Conservation (phyloP, 2,329 filamentous ascomycete species). For the Magnaporthiopsis poae region DNA sequence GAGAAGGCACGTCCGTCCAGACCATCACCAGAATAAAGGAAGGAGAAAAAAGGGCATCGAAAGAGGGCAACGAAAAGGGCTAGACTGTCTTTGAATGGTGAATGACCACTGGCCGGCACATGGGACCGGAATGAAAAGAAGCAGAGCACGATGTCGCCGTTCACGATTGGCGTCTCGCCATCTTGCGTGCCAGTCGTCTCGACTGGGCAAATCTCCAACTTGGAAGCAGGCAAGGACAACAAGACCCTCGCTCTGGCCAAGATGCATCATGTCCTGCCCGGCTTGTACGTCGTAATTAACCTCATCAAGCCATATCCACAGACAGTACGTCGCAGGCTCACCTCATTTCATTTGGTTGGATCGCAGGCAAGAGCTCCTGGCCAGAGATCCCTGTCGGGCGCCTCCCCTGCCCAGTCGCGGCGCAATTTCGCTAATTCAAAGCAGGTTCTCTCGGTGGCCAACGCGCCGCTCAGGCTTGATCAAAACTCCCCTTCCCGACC, state of each 20-base stretch:
- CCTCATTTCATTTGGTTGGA: conserved; percentile 1
- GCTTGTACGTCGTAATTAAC: background rate
- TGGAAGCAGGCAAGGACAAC: background rate
- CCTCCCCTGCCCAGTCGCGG: background rate
- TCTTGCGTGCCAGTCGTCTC: background rate
- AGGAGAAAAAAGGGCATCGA: background rate
- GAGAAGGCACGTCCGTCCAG: too few species aligned
- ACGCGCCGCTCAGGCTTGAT: background rate
- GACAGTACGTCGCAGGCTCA: background rate
- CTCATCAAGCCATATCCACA: background rate
- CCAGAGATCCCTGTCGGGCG: background rate
- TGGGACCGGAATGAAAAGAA: background rate
- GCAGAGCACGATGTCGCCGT: background rate
- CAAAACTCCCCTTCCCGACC: background rate
- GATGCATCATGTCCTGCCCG: too few species aligned
- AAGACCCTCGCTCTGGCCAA: too few species aligned
- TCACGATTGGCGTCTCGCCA: background rate
- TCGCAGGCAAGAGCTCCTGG: background rate
- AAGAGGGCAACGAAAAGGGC: background rate
- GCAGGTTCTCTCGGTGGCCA: background rate
- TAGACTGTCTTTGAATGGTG: background rate
- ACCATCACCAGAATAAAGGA: too few species aligned
- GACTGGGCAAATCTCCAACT: too few species aligned
- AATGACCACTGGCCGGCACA: background rate
- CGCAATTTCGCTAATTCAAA: background rate